These are phyloP conservation scores for Ophiostoma australiae DNA, from an alignment of 2,329 filamentous ascomycete genomes.

Conservation along the genomic window DNA sequence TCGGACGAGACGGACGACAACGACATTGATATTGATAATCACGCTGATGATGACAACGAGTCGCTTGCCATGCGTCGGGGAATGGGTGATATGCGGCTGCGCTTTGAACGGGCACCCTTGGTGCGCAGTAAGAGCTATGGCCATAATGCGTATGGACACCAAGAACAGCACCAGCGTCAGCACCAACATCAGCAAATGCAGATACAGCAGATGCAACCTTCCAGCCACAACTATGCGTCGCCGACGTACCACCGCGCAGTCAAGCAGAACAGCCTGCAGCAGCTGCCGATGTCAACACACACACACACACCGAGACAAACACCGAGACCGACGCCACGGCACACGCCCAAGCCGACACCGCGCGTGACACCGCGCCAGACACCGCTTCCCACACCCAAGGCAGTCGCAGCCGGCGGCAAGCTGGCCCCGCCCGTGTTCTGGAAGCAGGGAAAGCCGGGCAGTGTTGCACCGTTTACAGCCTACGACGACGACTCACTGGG, in stretches of 20 bases:
- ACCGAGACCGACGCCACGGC: not conserved
- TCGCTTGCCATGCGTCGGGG: constrained; percentile 25
- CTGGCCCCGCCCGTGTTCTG: not conserved
- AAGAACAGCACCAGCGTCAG: not conserved
- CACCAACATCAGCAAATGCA: not conserved
- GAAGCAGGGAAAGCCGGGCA: not conserved
- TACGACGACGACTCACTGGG: not conserved
- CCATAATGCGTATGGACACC: not conserved
- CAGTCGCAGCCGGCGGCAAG: too few species aligned
- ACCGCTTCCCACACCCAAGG: not conserved
- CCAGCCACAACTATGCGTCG: not conserved
- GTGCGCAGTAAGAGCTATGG: constrained; percentile 15
- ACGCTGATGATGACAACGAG: not conserved
- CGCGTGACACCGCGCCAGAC: not conserved
- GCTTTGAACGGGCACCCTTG: not conserved
- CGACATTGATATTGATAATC: not conserved
- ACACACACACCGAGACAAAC: not conserved
- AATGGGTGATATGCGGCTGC: constrained; percentile 21
- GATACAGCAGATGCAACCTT: not conserved
- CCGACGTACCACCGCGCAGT: constrained; percentile 16
- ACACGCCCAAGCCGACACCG: not conserved
- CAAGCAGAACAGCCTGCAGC: constrained; percentile 28
- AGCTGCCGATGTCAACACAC: constrained; percentile 24
- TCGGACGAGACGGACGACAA: constrained; percentile 32
- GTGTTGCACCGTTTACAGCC: not conserved